Base-by-base conservation (phyloP, 495 filamentous ascomycete genomes). In the Choiromyces venosus region DNA sequence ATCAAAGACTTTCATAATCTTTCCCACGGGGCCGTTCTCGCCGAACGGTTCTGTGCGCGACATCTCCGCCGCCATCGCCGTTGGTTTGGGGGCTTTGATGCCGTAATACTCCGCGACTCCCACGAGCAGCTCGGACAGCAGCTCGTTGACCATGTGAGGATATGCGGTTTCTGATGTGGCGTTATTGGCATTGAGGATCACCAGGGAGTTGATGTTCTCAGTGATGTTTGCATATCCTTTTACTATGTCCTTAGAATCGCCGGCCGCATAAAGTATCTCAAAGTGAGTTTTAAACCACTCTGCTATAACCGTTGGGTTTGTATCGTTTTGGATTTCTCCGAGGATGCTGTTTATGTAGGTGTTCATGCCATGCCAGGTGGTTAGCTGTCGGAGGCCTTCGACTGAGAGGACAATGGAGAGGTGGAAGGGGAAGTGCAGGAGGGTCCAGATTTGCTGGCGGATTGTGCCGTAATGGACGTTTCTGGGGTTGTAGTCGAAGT, bases 391-490 rank as follows among this genome's bases (percentile, higher is more conserved):
- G 5, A 81, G 79, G 14, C 88, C 89, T 78, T 90, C 87, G n/a
- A 90, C 83, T 33, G 88, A 84, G 18, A 91, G 86, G 42, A 90
- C 87, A 38, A 91, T 84, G 1, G 86, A 83, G 12, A 91, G 82
- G 79, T 93, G 90, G 76, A 92, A 89, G 14, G 89, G 90, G 79
- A 91, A 90, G 82, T 92, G 91, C 1, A 90, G 81, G 73, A 89
- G 84, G 5, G 87, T 84, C 91, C 90, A 92, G 33, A 87, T 80
- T 74, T 89, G 87, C 73, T 89, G 88, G 36, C 82, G 84, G 72
- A 89, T 82, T 40, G 85, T 87, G 39, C 87, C 87, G 29, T 86
- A 85, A 68, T 86, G 83, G 4, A 76, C 70, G 35, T 85, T 76
- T 7, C 83, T 78, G 16, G 83, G 85, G 71, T 85, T 81, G 72